Base-by-base conservation (phyloP, 2,329 filamentous ascomycete species). In the Onygenales sp. region DNA sequence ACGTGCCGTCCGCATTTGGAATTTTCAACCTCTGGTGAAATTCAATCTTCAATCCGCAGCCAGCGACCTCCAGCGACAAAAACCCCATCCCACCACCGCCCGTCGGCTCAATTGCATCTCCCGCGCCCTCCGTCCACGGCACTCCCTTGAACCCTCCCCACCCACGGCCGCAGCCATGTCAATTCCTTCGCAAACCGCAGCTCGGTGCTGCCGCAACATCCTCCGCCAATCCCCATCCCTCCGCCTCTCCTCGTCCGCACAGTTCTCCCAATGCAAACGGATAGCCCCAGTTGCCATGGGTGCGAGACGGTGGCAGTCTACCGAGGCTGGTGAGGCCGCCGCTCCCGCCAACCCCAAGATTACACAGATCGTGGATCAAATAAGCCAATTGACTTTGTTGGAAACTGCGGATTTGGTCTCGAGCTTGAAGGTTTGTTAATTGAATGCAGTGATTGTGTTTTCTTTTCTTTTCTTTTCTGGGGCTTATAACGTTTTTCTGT, bases 371-470 rank as follows among this genome's bases (percentile, higher is more conserved):
- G 93, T 99, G 67, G 91, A 98, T 72, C 91, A 98, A 75, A 98
- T 99, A 73, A 95, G 92, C 75, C 85, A 93, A 82, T 86, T 99
- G 81, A 98, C 91, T 44, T 80, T 99, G 55, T 77, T 99, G 65
- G 94, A 99, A 81, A 98, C 93, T 41, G 92, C 94, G 55, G 93
- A 97, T 70, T 79, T 99, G 56, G 93, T 99, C 52, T 84, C 91
- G 52, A 89, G 84, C 73, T 78, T 99, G 69, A 99, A 98, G 87
- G 93, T 97, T 48, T 36, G 55, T 39, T 31, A 39, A 49, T 53
- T 43, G 10, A 17, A 39, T 38, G 21, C 36, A 8, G 33, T 27
- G 13, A 50, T 21, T 21, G 5, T n/a, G 17, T 50, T 32, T 32
- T 32, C 8, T 32, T 46, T 49, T 39, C 17, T 10, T 44, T 11